A percentile compares a stretch with the other conserved stretches of the same genome.
These are phyloP conservation scores for Prosopis cineraria DNA, from an alignment of 306 rosid species.

Conservation along the genomic window DNA sequence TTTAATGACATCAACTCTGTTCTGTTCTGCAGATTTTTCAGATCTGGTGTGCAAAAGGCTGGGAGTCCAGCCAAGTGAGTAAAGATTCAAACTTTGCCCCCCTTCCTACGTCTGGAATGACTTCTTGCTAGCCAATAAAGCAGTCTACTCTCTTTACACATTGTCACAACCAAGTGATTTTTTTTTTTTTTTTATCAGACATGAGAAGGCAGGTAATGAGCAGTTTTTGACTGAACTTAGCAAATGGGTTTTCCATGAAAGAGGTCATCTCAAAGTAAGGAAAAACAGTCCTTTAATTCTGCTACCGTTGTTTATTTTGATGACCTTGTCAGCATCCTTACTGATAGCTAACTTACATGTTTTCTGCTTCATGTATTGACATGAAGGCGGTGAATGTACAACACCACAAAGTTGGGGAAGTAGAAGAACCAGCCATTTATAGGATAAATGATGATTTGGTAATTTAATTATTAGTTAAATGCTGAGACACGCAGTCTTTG, in stretches of 20 bases:
- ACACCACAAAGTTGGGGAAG: slow-evolving; percentile 88
- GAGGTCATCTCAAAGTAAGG: slow-evolving; percentile 96
- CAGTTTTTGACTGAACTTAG: slow-evolving; percentile 80
- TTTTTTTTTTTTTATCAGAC: slow-evolving; percentile 49
- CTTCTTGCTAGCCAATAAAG: background rate
- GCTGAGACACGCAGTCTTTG: background rate
- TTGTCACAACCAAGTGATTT: background rate
- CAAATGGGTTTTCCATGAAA: slow-evolving; percentile 98
- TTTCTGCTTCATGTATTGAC: slow-evolving; percentile 32
- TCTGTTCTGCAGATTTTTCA: slow-evolving; percentile 68
- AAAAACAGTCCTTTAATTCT: slow-evolving; percentile 5
- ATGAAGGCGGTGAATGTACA: slow-evolving; percentile 69
- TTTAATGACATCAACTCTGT: slow-evolving; percentile 5
- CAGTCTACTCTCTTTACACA: slow-evolving; percentile 4
- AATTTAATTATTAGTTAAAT: slow-evolving; percentile 40
- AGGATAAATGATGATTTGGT: slow-evolving; percentile 95
- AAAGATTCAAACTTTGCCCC: slow-evolving; percentile 17
- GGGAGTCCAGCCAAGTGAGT: slow-evolving; percentile 80
- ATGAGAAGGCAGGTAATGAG: slow-evolving; percentile 87
- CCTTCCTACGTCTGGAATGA: slow-evolving; percentile 15
- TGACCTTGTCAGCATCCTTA: slow-evolving; percentile 14
- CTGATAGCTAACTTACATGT: slow-evolving; percentile 17
- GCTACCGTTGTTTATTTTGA: slow-evolving; percentile 23
- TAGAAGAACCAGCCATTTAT: slow-evolving; percentile 77
- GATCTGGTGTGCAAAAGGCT: slow-evolving; percentile 86